Evolutionary conservation across 2,329 filamentous ascomycete species (phyloP).

Genomic region (Aotearoamyces nothofagi): DNA sequence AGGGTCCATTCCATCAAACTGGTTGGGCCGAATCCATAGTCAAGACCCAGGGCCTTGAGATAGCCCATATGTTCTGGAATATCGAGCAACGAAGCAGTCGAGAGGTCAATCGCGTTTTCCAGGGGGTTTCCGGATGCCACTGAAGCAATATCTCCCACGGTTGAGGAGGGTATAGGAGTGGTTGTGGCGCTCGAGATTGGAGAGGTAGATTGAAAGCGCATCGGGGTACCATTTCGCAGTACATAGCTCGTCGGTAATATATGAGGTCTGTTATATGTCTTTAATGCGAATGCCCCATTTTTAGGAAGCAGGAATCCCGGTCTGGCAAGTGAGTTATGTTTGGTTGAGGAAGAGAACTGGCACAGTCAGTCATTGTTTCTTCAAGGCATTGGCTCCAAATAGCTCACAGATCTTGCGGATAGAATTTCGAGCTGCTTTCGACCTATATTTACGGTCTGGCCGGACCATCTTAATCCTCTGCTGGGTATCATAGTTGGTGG

Average conservation of each 20-base stretch:
- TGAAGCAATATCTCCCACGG: not conserved
- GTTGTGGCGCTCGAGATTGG: slow-evolving; percentile 1
- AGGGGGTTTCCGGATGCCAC: slow-evolving; percentile 7
- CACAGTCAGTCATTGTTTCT: slow-evolving; percentile 8
- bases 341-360: slow-evolving; percentile 17
- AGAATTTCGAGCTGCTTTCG: slow-evolving; percentile 21
- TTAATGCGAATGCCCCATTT: slow-evolving; percentile 7
- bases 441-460: slow-evolving; percentile 24
- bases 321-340: slow-evolving; percentile 12
- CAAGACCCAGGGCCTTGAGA: slow-evolving; percentile 65
- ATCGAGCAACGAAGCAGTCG: slow-evolving; percentile 8
- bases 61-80: slow-evolving; percentile 59
- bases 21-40: slow-evolving; percentile 76
- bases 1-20: slow-evolving; percentile 57
- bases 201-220: slow-evolving; percentile 11
- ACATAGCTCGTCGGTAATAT: slow-evolving; percentile 8
- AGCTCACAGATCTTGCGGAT: slow-evolving; percentile 19
- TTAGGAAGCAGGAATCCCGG: slow-evolving; percentile 13
- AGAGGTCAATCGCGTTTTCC: slow-evolving; percentile 10
- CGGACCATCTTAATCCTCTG: slow-evolving; percentile 32
- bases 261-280: slow-evolving; percentile 5
- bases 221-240: slow-evolving; percentile 12
- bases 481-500: slow-evolving; percentile 34
- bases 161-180: not conserved
- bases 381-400: not conserved